Conservation (phyloP, 108 stramenopile genomes). For the Skeletonema potamos region DNA sequence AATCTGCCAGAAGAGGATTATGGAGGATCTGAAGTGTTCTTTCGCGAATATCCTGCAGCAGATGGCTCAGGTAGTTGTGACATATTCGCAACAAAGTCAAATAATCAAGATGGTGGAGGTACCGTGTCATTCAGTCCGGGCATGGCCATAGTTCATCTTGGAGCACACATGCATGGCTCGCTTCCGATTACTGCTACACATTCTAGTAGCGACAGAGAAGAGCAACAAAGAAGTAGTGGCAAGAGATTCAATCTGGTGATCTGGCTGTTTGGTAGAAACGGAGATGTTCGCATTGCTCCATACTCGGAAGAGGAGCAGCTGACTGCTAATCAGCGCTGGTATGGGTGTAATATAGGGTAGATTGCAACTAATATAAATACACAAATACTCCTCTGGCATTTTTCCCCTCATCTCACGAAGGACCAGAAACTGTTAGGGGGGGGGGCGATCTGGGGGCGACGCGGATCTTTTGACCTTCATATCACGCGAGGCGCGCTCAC, state of each 20-base stretch:
- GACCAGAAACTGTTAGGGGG: no score
- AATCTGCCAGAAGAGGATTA: conserved; percentile 54
- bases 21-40: conserved; percentile 44
- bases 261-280: conserved; percentile 56
- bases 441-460: no score
- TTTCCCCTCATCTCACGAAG: no score
- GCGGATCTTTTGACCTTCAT: no score
- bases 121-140: conserved; percentile 49
- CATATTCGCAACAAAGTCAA: not conserved
- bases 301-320: conserved; percentile 29
- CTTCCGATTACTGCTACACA: conserved; percentile 27
- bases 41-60: conserved; percentile 25
- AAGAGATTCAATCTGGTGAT: conserved; percentile 54
- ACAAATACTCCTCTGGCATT: no score
- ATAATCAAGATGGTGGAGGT: not conserved
- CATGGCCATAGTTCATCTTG: conserved; percentile 59
- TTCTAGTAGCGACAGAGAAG: not conserved
- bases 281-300: conserved; percentile 46
- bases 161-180: conserved; percentile 46
- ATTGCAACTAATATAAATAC: not conserved
- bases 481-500: no score
- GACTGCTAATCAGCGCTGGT: conserved; percentile 28
- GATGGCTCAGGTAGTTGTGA: conserved; percentile 4
- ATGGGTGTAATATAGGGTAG: conserved; percentile 2
- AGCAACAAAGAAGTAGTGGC: not conserved